Evolutionary conservation across 1,284 basidiomycete species (phyloP).

Genomic region (Agroathelia rolfsii): DNA sequence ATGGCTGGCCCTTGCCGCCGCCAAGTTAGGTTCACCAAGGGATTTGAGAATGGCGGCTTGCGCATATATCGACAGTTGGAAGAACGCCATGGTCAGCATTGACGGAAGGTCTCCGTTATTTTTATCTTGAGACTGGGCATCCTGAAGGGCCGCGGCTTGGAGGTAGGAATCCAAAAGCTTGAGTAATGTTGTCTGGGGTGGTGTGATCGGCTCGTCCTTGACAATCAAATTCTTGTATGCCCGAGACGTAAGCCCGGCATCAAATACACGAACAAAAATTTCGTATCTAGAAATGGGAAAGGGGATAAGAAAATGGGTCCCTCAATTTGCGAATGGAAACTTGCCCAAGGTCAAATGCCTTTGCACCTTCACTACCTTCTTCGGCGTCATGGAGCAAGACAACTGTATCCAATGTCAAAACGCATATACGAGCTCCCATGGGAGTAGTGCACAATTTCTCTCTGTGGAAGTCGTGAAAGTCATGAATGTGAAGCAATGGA

Average conservation of each 20-base stretch:
- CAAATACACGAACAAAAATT: slow-evolving; percentile 43
- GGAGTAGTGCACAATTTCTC: slow-evolving; percentile 38
- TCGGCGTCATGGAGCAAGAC: slow-evolving; percentile 55
- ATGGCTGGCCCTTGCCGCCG: slow-evolving; percentile 2
- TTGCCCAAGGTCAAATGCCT: slow-evolving; percentile 71
- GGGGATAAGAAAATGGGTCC: slow-evolving; percentile 6
- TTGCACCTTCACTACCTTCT: slow-evolving; percentile 45
- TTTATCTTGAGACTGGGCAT: slow-evolving; percentile 21
- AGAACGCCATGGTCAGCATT: slow-evolving; percentile 43
- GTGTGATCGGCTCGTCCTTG: slow-evolving; percentile 66
- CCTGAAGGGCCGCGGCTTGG: slow-evolving; percentile 29
- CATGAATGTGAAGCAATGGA: background rate
- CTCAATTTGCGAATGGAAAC: slow-evolving; percentile 10
- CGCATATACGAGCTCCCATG: slow-evolving; percentile 51
- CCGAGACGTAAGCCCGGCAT: slow-evolving; percentile 37
- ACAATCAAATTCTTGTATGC: slow-evolving; percentile 41
- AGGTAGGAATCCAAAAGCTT: slow-evolving; percentile 79
- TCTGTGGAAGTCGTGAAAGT: slow-evolving; percentile 20
- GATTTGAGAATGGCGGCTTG: slow-evolving; percentile 39
- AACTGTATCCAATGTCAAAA: slow-evolving; percentile 57
- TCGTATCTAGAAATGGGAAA: slow-evolving; percentile 32
- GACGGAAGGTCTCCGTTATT: slow-evolving; percentile 33
- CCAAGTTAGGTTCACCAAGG: slow-evolving; percentile 31
- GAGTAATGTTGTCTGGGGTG: slow-evolving; percentile 76
- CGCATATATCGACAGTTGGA: slow-evolving; percentile 42